Evolutionary conservation across 2,329 filamentous ascomycete genomes (phyloP).

Genomic region (Beauveria scarabaeidicola): DNA sequence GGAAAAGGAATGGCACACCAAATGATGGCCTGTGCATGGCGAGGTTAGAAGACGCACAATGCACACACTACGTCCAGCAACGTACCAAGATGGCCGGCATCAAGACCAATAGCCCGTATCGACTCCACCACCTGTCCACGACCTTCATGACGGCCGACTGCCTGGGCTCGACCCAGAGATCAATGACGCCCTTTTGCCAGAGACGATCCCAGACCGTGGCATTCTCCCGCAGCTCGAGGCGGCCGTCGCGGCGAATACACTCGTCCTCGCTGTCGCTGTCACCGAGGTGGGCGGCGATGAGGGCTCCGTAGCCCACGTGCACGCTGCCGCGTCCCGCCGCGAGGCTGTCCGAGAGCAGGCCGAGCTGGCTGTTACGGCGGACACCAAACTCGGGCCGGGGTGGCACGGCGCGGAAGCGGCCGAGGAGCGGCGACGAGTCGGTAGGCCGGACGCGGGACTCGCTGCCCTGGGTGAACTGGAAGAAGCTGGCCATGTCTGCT

Average conservation of each 20-base stretch:
- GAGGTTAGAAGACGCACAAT: not conserved
- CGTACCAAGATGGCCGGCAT: slow-evolving; percentile 53
- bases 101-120: slow-evolving; percentile 52
- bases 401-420: slow-evolving; percentile 57
- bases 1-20: slow-evolving; percentile 61
- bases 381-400: slow-evolving; percentile 25
- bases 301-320: slow-evolving; percentile 47
- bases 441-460: slow-evolving; percentile 46
- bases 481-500: slow-evolving; percentile 51
- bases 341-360: slow-evolving; percentile 29
- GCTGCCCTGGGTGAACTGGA: slow-evolving; percentile 57
- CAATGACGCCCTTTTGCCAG: slow-evolving; percentile 31
- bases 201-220: slow-evolving; percentile 23
- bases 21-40: slow-evolving; percentile 40
- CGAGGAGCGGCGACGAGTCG: slow-evolving; percentile 53
- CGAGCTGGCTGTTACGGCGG: slow-evolving; percentile 28
- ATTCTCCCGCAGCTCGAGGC: slow-evolving; percentile 18
- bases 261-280: slow-evolving; percentile 29
- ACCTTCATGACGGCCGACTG: slow-evolving; percentile 49
- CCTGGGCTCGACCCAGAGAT: slow-evolving; percentile 54
- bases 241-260: slow-evolving; percentile 20
- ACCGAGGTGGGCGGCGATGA: slow-evolving; percentile 37
- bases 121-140: slow-evolving; percentile 55
- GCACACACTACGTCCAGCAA: not conserved
- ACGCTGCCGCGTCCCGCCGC: slow-evolving; percentile 40